Conservation (phyloP, 2,329 filamentous ascomycete species). For the Monosporascus sp. region DNA sequence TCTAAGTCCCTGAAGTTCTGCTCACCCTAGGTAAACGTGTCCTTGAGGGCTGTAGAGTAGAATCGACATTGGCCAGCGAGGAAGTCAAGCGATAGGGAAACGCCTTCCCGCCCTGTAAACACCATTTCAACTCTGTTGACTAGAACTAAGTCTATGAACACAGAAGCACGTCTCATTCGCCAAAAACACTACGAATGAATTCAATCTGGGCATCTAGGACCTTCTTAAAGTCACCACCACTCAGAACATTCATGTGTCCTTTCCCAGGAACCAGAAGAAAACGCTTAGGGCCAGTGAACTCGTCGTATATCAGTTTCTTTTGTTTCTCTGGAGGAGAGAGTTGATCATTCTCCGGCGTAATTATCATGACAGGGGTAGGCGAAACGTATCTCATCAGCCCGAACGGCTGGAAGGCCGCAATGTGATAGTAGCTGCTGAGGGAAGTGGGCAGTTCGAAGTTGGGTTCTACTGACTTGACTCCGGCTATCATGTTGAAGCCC, state of each 20-base stretch:
- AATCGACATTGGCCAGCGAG: too few relatives aligned
- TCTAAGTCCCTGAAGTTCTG: too few relatives aligned
- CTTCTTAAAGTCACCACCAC: too few relatives aligned
- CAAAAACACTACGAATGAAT: too few relatives aligned
- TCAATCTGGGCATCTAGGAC: too few relatives aligned
- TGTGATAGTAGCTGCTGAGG: slow-evolving; percentile 6
- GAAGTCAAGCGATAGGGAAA: too few relatives aligned
- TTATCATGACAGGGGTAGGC: slow-evolving; percentile 5
- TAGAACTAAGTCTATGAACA: too few relatives aligned
- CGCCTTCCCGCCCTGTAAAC: too few relatives aligned
- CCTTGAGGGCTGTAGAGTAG: too few relatives aligned
- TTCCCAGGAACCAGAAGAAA: slow-evolving; percentile 1
- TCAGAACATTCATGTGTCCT: slow-evolving; percentile 7
- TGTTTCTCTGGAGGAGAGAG: slow-evolving; percentile 7
- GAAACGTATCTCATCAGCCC: slow-evolving; percentile 2
- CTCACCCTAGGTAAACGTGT: too few relatives aligned
- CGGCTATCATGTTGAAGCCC: slow-evolving; percentile 8
- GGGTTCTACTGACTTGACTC: neutral
- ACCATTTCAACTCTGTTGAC: too few relatives aligned
- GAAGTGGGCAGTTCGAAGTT: slow-evolving; percentile 5
- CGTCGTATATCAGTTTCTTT: slow-evolving; percentile 1
- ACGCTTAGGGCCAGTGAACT: slow-evolving; percentile 2
- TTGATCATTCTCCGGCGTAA: slow-evolving; percentile 6
- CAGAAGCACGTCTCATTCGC: too few relatives aligned
- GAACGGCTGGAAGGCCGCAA: slow-evolving; percentile 3